Conservation (phyloP, 2,329 filamentous ascomycete genomes). For the Colletotrichum melonis region DNA sequence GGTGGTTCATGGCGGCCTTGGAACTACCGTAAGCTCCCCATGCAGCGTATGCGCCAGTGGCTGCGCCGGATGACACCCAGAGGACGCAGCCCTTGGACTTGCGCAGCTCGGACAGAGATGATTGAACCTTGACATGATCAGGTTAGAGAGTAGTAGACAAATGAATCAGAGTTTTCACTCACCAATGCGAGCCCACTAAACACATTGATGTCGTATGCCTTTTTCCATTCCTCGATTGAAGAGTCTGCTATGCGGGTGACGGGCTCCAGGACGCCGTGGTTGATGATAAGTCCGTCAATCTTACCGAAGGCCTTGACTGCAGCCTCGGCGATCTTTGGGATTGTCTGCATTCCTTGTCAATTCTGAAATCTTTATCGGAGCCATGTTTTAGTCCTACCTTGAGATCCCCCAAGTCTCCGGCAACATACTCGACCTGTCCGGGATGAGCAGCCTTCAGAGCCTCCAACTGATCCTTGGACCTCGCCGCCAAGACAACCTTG, state of each 20-base stretch:
- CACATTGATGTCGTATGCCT: constrained; percentile 84
- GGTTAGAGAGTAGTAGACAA: not conserved
- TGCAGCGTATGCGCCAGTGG: constrained; percentile 71
- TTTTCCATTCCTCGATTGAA: constrained; percentile 79
- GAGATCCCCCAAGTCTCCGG: constrained; percentile 65
- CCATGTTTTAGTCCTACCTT: constrained; percentile 50
- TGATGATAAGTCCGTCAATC: constrained; percentile 86
- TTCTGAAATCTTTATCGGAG: not conserved
- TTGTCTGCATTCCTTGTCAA: constrained; percentile 53
- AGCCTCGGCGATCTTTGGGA: constrained; percentile 70
- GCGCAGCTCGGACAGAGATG: constrained; percentile 76
- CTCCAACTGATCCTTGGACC: constrained; percentile 61
- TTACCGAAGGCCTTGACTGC: constrained; percentile 76
- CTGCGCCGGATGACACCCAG: constrained; percentile 84
- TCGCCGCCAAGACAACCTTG: constrained; percentile 69
- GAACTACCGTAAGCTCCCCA: constrained; percentile 87
- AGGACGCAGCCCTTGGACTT: constrained; percentile 77
- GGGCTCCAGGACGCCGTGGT: constrained; percentile 86
- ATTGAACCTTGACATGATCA: constrained; percentile 68
- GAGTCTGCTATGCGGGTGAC: constrained; percentile 77
- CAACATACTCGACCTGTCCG: constrained; percentile 65
- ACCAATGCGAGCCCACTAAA: constrained; percentile 86
- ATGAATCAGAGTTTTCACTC: constrained; percentile 43
- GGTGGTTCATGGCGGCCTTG: constrained; percentile 86
- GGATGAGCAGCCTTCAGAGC: constrained; percentile 63